Conservation (phyloP, 208 protist species). For the Crithidia sp. region DNA sequence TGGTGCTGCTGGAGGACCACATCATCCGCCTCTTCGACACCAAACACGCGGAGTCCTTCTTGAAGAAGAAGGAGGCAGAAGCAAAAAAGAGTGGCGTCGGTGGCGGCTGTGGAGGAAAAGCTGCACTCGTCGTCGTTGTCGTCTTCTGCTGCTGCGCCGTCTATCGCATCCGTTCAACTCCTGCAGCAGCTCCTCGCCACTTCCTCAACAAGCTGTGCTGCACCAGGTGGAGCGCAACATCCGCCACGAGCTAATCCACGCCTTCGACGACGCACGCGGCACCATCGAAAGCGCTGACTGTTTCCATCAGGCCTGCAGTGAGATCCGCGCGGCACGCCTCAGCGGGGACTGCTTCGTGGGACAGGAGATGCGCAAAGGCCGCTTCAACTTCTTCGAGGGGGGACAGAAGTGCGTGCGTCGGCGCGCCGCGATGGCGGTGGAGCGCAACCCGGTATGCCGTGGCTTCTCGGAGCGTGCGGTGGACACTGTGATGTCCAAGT, state of each 20-base stretch:
- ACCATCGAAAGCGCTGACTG: slow-evolving; percentile 88
- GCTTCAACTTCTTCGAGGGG: slow-evolving; percentile 67
- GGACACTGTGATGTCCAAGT: slow-evolving; percentile 71
- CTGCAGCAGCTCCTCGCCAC: slow-evolving; percentile 23
- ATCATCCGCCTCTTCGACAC: slow-evolving; percentile 25
- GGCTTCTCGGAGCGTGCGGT: slow-evolving; percentile 87
- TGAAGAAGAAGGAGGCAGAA: slow-evolving; percentile 22
- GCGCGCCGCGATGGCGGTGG: slow-evolving; percentile 86
- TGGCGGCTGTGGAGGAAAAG: too few relatives aligned
- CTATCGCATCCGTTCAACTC: not conserved
- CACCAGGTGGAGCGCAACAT: slow-evolving; percentile 77
- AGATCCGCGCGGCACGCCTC: slow-evolving; percentile 93
- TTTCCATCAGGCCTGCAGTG: slow-evolving; percentile 94
- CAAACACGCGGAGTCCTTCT: slow-evolving; percentile 18
- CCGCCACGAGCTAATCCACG: slow-evolving; percentile 95
- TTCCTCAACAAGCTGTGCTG: slow-evolving; percentile 39
- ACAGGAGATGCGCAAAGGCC: slow-evolving; percentile 71
- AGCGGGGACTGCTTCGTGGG: slow-evolving; percentile 92
- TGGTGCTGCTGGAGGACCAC: slow-evolving; percentile 80
- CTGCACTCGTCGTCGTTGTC: not conserved
- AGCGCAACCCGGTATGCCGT: slow-evolving; percentile 83
- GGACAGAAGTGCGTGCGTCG: slow-evolving; percentile 89
- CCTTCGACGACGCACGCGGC: slow-evolving; percentile 93
- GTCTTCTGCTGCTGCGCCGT: not conserved
- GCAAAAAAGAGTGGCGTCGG: slow-evolving; percentile 7